Base-by-base conservation (phyloP, 2,329 filamentous ascomycete genomes). In the Aspergillus carbonarius region DNA sequence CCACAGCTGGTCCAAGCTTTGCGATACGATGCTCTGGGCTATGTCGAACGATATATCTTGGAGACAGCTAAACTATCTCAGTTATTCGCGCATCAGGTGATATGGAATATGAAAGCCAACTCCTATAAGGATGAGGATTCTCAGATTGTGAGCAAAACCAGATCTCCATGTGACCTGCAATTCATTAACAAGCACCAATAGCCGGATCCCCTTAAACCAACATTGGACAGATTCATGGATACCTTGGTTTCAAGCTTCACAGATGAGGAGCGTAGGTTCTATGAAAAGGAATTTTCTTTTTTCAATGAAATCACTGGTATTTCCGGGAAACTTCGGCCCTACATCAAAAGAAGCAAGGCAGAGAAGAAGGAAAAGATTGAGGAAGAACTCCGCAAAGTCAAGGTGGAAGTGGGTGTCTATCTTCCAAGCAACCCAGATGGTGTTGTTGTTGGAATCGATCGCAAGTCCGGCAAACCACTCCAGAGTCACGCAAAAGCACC, bases 41-140 rank as follows among this genome's bases (percentile, higher is more conserved):
- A 99, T 71, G 93, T 97, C 2, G 92, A 97, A 75, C 86, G 93
- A 46, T 99, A 97, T 71, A 98, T 99, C 56, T 83, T 98, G 15
- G 95, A 99, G 78, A 97, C 96, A 0, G 95, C 93, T 1, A 93
- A 96, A 68, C 93, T 96, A 70, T 98, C 95, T n/a, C 95, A 98
- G 74, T 80, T 98, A 8, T 99, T 99, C 75, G 93, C 96, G 2
- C 96, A 99, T 74, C 95, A 99, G 70, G 98, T 99, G 66, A 99
- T 99, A 72, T 99, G 96, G 95, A 99, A 99, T 74, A 99, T 99
- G 89, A 99, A 98, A 74, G 95, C 95, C 32, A 99, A 99, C 74
- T 91, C 93, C 1, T 99, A 91, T 82, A 99, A 97, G 74, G 96
- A 99, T 65, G 93, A 99, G 68, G 92, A 97, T 66, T 93, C 89